A percentile compares a stretch with the other conserved stretches of the same genome.
Conservation (phyloP, 2,329 filamentous ascomycete genomes). For the Colletotrichum tropicale region DNA sequence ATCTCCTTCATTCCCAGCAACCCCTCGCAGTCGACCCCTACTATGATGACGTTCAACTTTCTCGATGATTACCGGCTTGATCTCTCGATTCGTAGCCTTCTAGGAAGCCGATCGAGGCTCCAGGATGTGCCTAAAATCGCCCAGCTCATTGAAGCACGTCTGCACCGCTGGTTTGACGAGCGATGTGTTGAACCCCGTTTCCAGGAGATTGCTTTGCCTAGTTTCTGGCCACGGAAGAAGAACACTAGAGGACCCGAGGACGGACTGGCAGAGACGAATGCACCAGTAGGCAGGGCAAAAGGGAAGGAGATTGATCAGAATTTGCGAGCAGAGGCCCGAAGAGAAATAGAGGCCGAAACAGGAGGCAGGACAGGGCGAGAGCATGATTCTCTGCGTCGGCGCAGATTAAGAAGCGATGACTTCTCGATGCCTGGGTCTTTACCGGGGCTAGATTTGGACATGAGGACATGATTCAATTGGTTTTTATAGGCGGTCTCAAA, state of each 20-base stretch:
- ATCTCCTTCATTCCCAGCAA: constrained; percentile 89
- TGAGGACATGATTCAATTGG: constrained; percentile 19
- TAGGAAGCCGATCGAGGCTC: constrained; percentile 79
- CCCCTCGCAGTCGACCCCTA: constrained; percentile 71
- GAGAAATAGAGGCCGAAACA: constrained; percentile 51
- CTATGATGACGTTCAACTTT: constrained; percentile 94
- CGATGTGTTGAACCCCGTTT: constrained; percentile 85
- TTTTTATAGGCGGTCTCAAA: background rate
- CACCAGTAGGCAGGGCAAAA: constrained; percentile 57
- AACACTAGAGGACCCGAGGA: constrained; percentile 79
- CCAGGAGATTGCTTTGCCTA: constrained; percentile 84
- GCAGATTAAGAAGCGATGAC: constrained; percentile 40
- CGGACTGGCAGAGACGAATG: constrained; percentile 47
- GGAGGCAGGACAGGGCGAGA: constrained; percentile 38
- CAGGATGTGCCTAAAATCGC: constrained; percentile 91
- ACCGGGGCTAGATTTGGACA: constrained; percentile 39
- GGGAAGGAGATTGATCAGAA: constrained; percentile 59
- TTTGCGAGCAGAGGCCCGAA: constrained; percentile 53
- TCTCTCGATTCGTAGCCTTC: constrained; percentile 78
- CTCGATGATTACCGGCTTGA: constrained; percentile 86
- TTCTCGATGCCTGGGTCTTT: constrained; percentile 53
- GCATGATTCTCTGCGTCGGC: constrained; percentile 40
- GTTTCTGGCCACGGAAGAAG: constrained; percentile 82
- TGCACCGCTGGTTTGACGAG: constrained; percentile 89
- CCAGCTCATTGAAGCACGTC: constrained; percentile 77